Percentiles rank a stretch among this genome's conserved stretches.
These are phyloP conservation scores for Aspergillus incahuasiensis DNA, from an alignment of 495 filamentous ascomycete genomes.

Conservation along the genomic window DNA sequence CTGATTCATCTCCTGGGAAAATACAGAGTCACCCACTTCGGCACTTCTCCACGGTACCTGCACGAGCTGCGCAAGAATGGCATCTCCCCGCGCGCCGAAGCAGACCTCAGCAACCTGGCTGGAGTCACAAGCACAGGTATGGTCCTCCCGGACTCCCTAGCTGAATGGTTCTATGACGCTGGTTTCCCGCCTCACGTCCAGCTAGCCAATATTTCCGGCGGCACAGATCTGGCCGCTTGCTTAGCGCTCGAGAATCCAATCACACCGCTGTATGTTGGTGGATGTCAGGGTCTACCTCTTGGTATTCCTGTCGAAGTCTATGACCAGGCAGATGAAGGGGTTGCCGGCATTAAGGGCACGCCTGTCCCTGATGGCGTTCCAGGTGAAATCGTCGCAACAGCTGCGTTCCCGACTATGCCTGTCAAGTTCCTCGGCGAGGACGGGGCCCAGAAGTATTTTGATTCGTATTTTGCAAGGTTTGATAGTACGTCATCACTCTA, in stretches of 20 bases:
- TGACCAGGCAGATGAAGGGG: slow-evolving; percentile 52
- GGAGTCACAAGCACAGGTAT: slow-evolving; percentile 69
- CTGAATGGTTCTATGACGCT: slow-evolving; percentile 80
- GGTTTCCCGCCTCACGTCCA: slow-evolving; percentile 63
- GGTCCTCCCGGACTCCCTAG: slow-evolving; percentile 67
- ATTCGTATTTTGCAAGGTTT: slow-evolving; percentile 69
- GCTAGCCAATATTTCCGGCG: slow-evolving; percentile 69
- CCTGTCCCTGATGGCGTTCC: slow-evolving; percentile 56
- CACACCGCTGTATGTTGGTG: slow-evolving; percentile 66
- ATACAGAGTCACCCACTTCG: slow-evolving; percentile 49
- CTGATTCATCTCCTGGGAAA: slow-evolving; percentile 52
- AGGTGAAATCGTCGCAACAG: slow-evolving; percentile 67
- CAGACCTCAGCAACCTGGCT: slow-evolving; percentile 55
- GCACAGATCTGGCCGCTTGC: slow-evolving; percentile 71
- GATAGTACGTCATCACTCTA: slow-evolving; percentile 7
- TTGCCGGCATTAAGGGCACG: slow-evolving; percentile 45
- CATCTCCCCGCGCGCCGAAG: slow-evolving; percentile 54
- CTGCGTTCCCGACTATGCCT: slow-evolving; percentile 69
- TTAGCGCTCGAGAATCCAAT: slow-evolving; percentile 67
- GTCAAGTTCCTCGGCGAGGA: slow-evolving; percentile 65
- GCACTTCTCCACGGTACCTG: slow-evolving; percentile 70
- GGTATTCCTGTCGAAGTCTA: slow-evolving; percentile 64
- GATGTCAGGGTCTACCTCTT: slow-evolving; percentile 58
- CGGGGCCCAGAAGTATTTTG: slow-evolving; percentile 53
- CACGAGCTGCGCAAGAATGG: slow-evolving; percentile 59